These are phyloP conservation scores for Moesziomyces parantarcticus DNA, from an alignment of 1,284 basidiomycete species.

Conservation along the genomic window DNA sequence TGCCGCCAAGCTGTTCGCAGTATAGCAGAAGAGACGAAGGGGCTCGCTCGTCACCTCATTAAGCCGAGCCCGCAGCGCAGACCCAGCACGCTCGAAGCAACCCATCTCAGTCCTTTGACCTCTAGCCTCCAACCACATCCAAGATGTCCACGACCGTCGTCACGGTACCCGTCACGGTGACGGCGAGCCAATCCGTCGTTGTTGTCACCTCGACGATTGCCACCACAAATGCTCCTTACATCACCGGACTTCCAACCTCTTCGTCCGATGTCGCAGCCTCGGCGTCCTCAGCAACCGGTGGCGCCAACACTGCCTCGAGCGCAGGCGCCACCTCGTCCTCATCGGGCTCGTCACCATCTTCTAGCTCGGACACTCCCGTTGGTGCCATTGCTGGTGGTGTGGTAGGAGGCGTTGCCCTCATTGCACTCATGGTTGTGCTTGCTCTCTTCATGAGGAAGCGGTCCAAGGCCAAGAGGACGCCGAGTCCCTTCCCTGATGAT, in stretches of 20 bases:
- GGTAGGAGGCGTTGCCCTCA: constrained; percentile 21
- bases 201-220: constrained; percentile 34
- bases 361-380: constrained; percentile 6
- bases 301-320: neutral
- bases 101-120: neutral
- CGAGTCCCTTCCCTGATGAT: constrained; percentile 23
- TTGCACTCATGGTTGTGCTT: constrained; percentile 15
- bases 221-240: constrained; percentile 15
- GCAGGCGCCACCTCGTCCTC: constrained; percentile 8
- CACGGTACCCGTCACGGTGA: constrained; percentile 21
- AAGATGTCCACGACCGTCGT: constrained; percentile 26
- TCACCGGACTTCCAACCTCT: constrained; percentile 5
- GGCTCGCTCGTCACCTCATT: no score
- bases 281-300: neutral
- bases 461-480: constrained; percentile 21
- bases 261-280: neutral
- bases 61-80: no score
- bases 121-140: neutral
- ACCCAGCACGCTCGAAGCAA: neutral
- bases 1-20: no score
- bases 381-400: constrained; percentile 34
- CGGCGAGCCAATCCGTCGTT: constrained; percentile 28
- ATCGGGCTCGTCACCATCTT: constrained; percentile 5
- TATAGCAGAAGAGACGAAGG: no score
- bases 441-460: constrained; percentile 16